phyloP scores from a whole-genome alignment of 2,329 filamentous ascomycete genomes.

The Colletotrichum camelliae region DNA sequence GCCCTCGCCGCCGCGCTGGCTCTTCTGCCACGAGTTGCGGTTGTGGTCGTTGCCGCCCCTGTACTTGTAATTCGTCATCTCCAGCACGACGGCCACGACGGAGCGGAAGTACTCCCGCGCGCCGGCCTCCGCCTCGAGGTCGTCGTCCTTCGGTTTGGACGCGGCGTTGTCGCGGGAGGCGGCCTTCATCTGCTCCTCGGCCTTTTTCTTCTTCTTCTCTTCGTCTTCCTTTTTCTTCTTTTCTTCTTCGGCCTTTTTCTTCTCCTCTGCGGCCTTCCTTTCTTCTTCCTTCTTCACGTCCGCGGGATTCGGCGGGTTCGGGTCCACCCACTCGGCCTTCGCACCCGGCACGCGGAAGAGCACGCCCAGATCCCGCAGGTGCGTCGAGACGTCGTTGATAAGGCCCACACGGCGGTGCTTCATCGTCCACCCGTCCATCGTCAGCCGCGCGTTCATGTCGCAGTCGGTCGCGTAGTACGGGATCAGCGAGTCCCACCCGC shows the following conservation, averaged over 20 bases:
- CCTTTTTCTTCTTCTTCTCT: neutral
- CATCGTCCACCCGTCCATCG: constrained; percentile 49
- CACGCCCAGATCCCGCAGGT: constrained; percentile 49
- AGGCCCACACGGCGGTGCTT: constrained; percentile 43
- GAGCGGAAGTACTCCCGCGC: constrained; percentile 16
- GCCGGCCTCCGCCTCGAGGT: neutral
- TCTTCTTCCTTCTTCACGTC: neutral
- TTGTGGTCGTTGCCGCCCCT: constrained; percentile 35
- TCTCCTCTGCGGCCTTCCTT: neutral
- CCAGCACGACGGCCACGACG: constrained; percentile 27
- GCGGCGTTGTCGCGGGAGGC: neutral
- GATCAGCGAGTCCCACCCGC: constrained; percentile 63
- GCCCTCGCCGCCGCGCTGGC: constrained; percentile 54
- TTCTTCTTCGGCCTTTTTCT: neutral
- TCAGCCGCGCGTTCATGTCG: constrained; percentile 56
- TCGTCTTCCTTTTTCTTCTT: neutral
- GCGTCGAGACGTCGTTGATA: constrained; percentile 50
- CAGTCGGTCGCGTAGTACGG: constrained; percentile 65
- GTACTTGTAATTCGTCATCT: constrained; percentile 50
- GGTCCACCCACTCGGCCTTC: constrained; percentile 40
- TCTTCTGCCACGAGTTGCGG: constrained; percentile 58
- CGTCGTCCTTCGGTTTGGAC: neutral
- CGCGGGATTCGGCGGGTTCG: constrained; percentile 33
- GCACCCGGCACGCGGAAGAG: constrained; percentile 49
- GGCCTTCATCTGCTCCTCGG: neutral